These are phyloP conservation scores for Candida labiduridarum DNA, from an alignment of 1,139 yeast genomes.

Conservation along the genomic window DNA sequence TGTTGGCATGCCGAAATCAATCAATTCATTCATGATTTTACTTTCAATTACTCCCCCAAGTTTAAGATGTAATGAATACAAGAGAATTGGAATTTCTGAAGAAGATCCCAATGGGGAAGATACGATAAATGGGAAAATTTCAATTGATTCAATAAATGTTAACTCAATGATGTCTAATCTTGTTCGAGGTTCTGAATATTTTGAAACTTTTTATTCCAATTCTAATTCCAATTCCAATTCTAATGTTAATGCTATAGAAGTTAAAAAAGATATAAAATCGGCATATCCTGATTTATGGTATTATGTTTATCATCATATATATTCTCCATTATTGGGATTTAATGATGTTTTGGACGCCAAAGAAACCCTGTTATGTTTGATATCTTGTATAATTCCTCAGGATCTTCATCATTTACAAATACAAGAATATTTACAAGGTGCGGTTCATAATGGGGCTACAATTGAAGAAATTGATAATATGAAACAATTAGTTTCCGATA, in stretches of 20 bases:
- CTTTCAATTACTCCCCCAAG: slow-evolving; percentile 63
- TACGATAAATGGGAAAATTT: slow-evolving; percentile 48
- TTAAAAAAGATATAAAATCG: slow-evolving; percentile 62
- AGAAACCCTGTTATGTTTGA: slow-evolving; percentile 76
- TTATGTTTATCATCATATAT: slow-evolving; percentile 73
- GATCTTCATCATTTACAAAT: slow-evolving; percentile 84
- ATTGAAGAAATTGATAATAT: slow-evolving; percentile 61
- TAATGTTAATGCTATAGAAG: slow-evolving; percentile 19
- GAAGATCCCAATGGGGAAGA: slow-evolving; percentile 23
- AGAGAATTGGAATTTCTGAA: slow-evolving; percentile 28
- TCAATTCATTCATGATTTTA: slow-evolving; percentile 70
- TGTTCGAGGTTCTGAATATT: slow-evolving; percentile 61
- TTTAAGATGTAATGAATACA: slow-evolving; percentile 29
- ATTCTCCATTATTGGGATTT: slow-evolving; percentile 74
- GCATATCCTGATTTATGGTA: slow-evolving; percentile 88
- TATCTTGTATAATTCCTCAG: slow-evolving; percentile 84
- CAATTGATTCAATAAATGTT: slow-evolving; percentile 32
- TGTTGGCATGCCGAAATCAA: slow-evolving; percentile 84
- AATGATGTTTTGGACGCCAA: slow-evolving; percentile 61
- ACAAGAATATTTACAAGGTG: slow-evolving; percentile 88
- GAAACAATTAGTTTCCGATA: slow-evolving; percentile 61
- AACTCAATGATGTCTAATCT: slow-evolving; percentile 30
- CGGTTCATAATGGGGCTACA: slow-evolving; percentile 74
- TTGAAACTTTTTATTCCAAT: slow-evolving; percentile 70
- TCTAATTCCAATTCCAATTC: not conserved